phyloP scores from a whole-genome alignment of 345 rosid genomes.

The Salix dunnii region DNA sequence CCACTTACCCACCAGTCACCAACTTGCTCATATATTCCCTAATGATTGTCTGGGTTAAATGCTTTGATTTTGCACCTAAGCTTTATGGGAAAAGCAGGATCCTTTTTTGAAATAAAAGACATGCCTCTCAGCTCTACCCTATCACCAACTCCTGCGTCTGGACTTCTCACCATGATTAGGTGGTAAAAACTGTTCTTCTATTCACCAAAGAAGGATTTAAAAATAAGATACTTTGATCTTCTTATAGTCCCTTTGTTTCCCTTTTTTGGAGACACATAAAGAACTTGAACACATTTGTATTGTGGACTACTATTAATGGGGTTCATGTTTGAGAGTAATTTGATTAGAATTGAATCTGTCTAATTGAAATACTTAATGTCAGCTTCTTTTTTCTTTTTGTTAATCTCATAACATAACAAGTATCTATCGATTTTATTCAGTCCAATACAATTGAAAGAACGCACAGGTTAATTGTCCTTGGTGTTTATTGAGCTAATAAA shows the following conservation, averaged over 20 bases:
- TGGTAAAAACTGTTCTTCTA: too few relatives aligned
- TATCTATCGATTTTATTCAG: background rate
- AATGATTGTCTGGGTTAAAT: constrained; percentile 23
- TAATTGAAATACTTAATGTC: background rate
- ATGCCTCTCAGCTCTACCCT: background rate
- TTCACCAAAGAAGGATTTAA: too few relatives aligned
- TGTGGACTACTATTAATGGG: background rate
- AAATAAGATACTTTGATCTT: too few relatives aligned
- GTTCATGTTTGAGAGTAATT: background rate
- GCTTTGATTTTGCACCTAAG: constrained; percentile 9
- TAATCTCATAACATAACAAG: background rate
- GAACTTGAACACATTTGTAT: background rate
- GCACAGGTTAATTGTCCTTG: background rate
- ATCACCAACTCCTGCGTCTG: too few relatives aligned
- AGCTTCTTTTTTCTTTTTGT: background rate
- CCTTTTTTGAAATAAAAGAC: background rate
- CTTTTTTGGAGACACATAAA: background rate
- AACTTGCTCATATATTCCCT: constrained; percentile 15
- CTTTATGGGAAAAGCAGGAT: background rate
- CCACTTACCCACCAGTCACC: background rate
- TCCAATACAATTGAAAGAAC: background rate
- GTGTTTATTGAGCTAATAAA: background rate
- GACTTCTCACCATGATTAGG: too few relatives aligned
- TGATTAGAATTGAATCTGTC: background rate
- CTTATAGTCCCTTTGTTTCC: too few relatives aligned